These are phyloP conservation scores for Fusarium decemcellulare DNA, from an alignment of 2,329 filamentous ascomycete genomes.

Conservation along the genomic window DNA sequence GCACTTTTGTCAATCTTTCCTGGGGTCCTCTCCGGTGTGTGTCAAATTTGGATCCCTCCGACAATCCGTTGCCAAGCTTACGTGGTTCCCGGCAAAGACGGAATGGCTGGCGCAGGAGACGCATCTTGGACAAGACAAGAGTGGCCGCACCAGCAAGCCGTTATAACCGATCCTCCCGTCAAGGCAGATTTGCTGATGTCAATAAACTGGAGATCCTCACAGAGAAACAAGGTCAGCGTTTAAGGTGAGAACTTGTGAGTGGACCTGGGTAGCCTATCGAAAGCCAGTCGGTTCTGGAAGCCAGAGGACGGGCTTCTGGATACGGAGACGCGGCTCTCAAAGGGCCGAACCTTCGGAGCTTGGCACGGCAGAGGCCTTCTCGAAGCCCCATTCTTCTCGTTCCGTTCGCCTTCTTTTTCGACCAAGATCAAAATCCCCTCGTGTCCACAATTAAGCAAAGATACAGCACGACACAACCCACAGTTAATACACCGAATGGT, in stretches of 20 bases:
- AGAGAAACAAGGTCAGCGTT: constrained; percentile 6
- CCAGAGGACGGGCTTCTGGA: background rate
- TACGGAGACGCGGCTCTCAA: constrained; percentile 17
- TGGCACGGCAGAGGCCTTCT: constrained; percentile 43
- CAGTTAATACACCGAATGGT: constrained; percentile 13
- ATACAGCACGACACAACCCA: constrained; percentile 9
- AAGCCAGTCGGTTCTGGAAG: constrained; percentile 15
- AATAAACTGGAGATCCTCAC: background rate
- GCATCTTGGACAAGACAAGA: constrained; percentile 10
- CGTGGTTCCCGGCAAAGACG: constrained; percentile 45
- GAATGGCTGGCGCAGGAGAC: constrained; percentile 27
- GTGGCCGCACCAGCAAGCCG: constrained; percentile 28
- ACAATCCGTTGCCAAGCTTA: constrained; percentile 38
- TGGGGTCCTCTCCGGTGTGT: constrained; percentile 3
- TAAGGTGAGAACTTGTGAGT: constrained; percentile 19
- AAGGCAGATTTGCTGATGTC: background rate
- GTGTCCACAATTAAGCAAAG: constrained; percentile 12
- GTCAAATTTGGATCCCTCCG: constrained; percentile 13
- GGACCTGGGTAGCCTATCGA: background rate
- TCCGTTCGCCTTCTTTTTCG: constrained; percentile 12
- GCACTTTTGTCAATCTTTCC: constrained; percentile 27
- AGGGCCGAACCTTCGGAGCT: constrained; percentile 38
- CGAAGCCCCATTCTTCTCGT: constrained; percentile 30
- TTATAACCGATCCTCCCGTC: constrained; percentile 40
- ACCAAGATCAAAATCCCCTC: constrained; percentile 8